Evolutionary conservation across 306 rosid species (phyloP), one percentile per base, ranked within the genome.

Genomic region (Cercis canadensis): DNA sequence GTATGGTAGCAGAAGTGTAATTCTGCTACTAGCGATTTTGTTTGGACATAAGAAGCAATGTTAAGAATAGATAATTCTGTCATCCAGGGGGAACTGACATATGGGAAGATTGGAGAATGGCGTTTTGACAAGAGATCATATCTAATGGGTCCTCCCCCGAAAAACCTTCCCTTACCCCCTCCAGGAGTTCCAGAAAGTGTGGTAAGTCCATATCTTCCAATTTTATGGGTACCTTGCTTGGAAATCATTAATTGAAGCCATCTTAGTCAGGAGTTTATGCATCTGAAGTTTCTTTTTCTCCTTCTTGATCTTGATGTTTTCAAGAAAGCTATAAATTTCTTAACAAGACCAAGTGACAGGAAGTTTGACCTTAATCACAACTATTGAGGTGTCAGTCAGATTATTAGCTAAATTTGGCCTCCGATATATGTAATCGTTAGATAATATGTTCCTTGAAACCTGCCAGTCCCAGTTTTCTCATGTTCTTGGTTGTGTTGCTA

Each of bases 171-270:
- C 57, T 85, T 90, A 62, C 98, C 97, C 12, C 98, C 97, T 77
- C 89, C 92, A 2, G 96, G 92, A 65, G 91, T 92, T 82, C 98
- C 98, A 9, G 96, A 90, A 90, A 90, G 87, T 75, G 97, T 92
- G 83, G 98, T 90, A 78, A 88, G 98, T 82, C 32, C 57, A 29
- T 58, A 8, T 18, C 43, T 75, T 59, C 39, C 45, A 53, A 45
- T 41, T 50, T 44, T 34, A 5, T 46, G 10, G 16, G 29, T 53
- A 61, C 15, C 52, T 29, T 64, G 34, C 63, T 14, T 45, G 37
- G 40, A 67, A 68, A 63, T 46, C 34, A 57, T 65, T 54, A 72
- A 39, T 60, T 49, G 21, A 54, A 61, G 54, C 39, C 44, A 17
- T 45, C 60, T 66, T 16, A 34, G 34, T 59, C 31, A 57, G 54